phyloP scores from a whole-genome alignment of 164 flowering plant species.

The Sextonia rubra region DNA sequence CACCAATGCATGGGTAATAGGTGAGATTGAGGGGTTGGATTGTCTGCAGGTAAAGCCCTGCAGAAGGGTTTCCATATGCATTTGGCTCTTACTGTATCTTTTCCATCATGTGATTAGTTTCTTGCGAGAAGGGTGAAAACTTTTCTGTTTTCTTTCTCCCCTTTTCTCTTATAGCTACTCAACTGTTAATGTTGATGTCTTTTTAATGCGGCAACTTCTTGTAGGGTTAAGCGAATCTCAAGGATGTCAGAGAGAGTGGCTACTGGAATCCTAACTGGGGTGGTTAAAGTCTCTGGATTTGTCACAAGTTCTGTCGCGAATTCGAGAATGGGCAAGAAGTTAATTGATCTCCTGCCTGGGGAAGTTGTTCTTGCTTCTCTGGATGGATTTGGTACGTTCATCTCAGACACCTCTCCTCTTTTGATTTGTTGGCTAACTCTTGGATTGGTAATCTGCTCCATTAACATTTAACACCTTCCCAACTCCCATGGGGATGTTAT shows the following conservation, averaged over 20 bases:
- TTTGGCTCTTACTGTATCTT: no score
- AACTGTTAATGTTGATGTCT: background rate
- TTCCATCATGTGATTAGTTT: no score
- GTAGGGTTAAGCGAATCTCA: conserved; percentile 71
- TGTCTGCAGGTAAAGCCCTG: no score
- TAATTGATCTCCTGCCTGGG: conserved; percentile 79
- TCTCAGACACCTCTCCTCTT: background rate
- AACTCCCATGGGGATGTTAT: no score
- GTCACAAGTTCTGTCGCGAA: conserved; percentile 71
- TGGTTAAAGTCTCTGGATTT: conserved; percentile 71
- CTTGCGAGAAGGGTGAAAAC: no score
- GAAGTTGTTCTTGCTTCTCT: conserved; percentile 82
- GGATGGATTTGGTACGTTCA: conserved; percentile 82
- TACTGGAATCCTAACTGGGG: conserved; percentile 77
- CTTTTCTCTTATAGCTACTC: background rate
- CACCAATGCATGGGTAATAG: no score
- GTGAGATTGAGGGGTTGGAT: no score
- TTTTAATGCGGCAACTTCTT: background rate
- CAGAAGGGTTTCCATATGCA: no score
- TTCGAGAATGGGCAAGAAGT: conserved; percentile 73
- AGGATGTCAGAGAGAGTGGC: conserved; percentile 81
- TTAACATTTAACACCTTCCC: no score
- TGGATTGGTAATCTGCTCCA: background rate
- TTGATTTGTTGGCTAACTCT: background rate
- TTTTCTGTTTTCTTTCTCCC: background rate